A percentile compares a stretch with the other conserved stretches of the same genome.
Conservation (phyloP, 163 green algal species). For the Volvox carteri region DNA sequence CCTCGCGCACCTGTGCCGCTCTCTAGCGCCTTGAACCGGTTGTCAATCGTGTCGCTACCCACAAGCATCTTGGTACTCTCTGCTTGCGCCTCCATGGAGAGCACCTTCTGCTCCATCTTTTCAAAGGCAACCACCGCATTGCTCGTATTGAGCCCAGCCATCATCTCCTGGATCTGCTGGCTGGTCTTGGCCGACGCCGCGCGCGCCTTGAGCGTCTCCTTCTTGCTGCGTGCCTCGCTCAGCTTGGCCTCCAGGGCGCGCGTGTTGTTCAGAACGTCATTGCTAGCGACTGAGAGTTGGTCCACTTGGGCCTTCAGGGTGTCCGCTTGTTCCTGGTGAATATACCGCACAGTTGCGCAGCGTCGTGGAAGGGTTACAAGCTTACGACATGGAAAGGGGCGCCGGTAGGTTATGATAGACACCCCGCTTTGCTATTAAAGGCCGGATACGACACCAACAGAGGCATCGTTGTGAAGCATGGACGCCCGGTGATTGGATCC, state of each 20-base stretch:
- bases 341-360: too few relatives aligned
- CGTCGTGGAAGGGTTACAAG: too few relatives aligned
- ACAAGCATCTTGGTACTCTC: conserved; percentile 83
- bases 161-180: conserved; percentile 90
- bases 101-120: conserved; percentile 98
- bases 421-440: too few relatives aligned
- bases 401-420: too few relatives aligned
- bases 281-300: conserved; percentile 87
- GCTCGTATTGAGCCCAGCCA: conserved; percentile 85
- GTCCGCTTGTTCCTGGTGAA: conserved; percentile 88
- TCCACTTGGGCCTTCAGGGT: conserved; percentile 91
- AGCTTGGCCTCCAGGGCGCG: conserved; percentile 92
- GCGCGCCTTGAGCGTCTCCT: conserved; percentile 99
- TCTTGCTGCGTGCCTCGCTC: conserved; percentile 96
- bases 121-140: conserved; percentile 94
- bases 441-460: too few relatives aligned
- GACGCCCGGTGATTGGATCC: too few relatives aligned
- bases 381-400: too few relatives aligned
- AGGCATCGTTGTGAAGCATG: too few relatives aligned
- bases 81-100: conserved; percentile 87
- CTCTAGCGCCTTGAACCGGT: conserved; percentile 85
- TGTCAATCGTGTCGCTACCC: conserved; percentile 81
- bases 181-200: conserved; percentile 91
- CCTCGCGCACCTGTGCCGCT: conserved; percentile 65
- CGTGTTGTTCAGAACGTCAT: conserved; percentile 96